These are phyloP conservation scores for Lotmaria passim DNA, from an alignment of 208 protist genomes.

Conservation along the genomic window DNA sequence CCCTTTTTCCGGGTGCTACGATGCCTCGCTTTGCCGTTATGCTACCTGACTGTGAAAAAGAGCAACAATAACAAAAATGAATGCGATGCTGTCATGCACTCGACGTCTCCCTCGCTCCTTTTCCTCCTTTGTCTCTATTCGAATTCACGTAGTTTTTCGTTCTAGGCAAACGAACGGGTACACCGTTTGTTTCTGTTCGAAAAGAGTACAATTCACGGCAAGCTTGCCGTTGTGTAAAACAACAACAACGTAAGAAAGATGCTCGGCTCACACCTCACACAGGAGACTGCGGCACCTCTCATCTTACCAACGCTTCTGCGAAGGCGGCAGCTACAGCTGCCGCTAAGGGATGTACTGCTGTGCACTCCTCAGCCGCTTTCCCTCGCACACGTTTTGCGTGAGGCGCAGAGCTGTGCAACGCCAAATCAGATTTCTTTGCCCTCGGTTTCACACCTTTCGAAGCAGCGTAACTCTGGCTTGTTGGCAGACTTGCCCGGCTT, in stretches of 20 bases:
- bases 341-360: constrained; percentile 20
- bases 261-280: neutral
- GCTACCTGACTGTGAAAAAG: too few relatives aligned
- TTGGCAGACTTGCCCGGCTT: constrained; percentile 29
- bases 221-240: too few relatives aligned
- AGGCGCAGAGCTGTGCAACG: neutral
- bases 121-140: too few relatives aligned
- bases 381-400: constrained; percentile 7
- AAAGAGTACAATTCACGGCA: too few relatives aligned
- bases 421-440: neutral
- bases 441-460: neutral
- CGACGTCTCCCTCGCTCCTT: too few relatives aligned
- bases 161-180: too few relatives aligned
- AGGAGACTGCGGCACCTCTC: constrained; percentile 7
- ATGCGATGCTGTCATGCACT: too few relatives aligned
- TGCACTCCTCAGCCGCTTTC: constrained; percentile 7
- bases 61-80: too few relatives aligned
- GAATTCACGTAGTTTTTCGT: too few relatives aligned
- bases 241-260: constrained; percentile 1
- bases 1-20: too few relatives aligned
- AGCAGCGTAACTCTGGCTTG: neutral
- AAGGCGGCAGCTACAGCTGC: constrained; percentile 8
- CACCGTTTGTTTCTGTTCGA: too few relatives aligned
- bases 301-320: constrained; percentile 28
- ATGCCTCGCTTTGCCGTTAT: too few relatives aligned